phyloP scores from a whole-genome alignment of 73 alveolate species.

The Symbiodinium pilosum region DNA sequence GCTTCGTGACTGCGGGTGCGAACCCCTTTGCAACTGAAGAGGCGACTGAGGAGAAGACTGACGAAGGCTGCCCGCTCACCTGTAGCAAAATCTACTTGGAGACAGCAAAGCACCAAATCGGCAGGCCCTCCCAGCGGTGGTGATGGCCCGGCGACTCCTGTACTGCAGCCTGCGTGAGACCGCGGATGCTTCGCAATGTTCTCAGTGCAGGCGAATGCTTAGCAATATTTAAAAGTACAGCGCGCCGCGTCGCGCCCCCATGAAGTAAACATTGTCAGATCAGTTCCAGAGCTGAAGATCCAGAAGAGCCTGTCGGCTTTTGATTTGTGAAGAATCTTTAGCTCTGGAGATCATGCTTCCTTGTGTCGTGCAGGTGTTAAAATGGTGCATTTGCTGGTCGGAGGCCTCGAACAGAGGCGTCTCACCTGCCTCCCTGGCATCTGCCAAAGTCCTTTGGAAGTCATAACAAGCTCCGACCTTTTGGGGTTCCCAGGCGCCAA shows the following conservation, averaged over 20 bases:
- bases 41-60: neutral
- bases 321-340: neutral
- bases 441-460: neutral
- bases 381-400: too few species aligned
- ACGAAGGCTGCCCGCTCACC: neutral
- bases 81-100: neutral
- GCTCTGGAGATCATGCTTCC: neutral
- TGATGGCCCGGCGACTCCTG: conserved; percentile 2
- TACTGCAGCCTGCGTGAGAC: neutral
- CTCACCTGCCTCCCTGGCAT: too few species aligned
- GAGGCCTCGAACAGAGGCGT: neutral
- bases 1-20: conserved; percentile 72
- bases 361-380: too few species aligned
- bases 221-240: neutral
- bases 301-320: too few species aligned
- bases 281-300: neutral
- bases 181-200: too few species aligned
- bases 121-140: neutral
- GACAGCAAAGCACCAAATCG: neutral
- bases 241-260: conserved; percentile 18
- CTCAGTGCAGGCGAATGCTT: too few species aligned
- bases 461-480: neutral
- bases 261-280: neutral
- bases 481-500: neutral
- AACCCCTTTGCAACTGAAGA: conserved; percentile 21